A percentile compares a stretch with the other conserved stretches of the same genome.
Conservation (phyloP, 1,284 basidiomycete genomes). For the Tilletia setariae region DNA sequence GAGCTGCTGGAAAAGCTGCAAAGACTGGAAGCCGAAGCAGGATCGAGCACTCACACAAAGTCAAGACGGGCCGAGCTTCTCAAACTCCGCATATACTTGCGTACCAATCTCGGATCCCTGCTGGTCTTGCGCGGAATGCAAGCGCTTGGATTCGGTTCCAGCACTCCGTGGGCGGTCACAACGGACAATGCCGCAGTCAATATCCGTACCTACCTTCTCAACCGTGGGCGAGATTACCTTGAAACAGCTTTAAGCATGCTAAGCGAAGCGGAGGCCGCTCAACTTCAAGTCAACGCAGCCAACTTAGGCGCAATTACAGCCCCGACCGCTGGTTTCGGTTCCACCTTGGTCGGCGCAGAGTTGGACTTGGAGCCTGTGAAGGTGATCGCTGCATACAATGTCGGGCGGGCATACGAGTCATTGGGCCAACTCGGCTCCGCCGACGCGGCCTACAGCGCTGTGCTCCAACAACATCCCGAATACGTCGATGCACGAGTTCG, state of each 20-base stretch:
- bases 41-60: neutral
- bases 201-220: conserved; percentile 21
- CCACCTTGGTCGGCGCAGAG: conserved; percentile 23
- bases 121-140: conserved; percentile 19
- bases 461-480: conserved; percentile 49
- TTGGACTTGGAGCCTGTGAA: conserved; percentile 37
- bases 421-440: conserved; percentile 37
- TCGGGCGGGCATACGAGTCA: conserved; percentile 46
- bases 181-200: conserved; percentile 7
- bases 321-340: conserved; percentile 23
- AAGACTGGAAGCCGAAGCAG: neutral
- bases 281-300: conserved; percentile 16
- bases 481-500: conserved; percentile 52
- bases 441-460: conserved; percentile 41
- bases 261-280: conserved; percentile 9
- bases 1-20: neutral
- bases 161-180: conserved; percentile 1
- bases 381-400: conserved; percentile 47
- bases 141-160: neutral
- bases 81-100: conserved; percentile 18
- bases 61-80: conserved; percentile 16
- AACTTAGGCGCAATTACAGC: conserved; percentile 17
- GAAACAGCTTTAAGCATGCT: conserved; percentile 28
- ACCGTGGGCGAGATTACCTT: conserved; percentile 31
- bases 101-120: conserved; percentile 22